These are phyloP conservation scores for Endogone sp. DNA, from an alignment of 192 early-diverging fungal species.

Conservation along the genomic window DNA sequence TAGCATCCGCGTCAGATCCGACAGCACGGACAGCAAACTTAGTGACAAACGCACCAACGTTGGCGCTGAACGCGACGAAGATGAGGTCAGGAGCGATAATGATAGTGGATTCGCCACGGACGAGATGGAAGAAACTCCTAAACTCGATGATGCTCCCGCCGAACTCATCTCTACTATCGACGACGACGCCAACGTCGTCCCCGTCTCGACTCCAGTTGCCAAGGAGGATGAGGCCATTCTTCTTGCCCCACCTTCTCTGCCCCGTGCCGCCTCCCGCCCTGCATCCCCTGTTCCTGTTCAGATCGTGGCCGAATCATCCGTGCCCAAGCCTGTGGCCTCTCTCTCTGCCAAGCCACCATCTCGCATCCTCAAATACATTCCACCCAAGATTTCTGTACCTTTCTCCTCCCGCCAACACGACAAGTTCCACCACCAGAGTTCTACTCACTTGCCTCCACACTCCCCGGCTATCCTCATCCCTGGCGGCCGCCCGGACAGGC, in stretches of 20 bases:
- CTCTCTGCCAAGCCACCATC: neutral
- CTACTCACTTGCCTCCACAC: neutral
- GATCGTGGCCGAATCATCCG: neutral
- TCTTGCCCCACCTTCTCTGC: neutral
- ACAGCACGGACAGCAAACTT: neutral
- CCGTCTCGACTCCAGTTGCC: neutral
- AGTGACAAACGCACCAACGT: neutral
- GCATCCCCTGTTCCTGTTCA: neutral
- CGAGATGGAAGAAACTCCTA: conserved; percentile 1
- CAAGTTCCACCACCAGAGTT: neutral
- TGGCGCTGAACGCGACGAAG: neutral
- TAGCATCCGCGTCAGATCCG: neutral
- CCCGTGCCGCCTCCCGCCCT: neutral
- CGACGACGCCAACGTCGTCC: too few species aligned
- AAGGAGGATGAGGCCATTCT: neutral
- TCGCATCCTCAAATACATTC: conserved; percentile 9
- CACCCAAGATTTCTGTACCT: neutral
- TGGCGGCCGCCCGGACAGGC: neutral
- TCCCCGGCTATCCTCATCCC: neutral
- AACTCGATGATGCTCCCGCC: neutral
- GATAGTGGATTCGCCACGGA: conserved; percentile 13
- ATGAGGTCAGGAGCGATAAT: conserved; percentile 10
- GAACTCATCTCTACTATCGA: too few species aligned
- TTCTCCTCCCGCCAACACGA: neutral
- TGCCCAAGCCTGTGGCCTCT: neutral